These are phyloP conservation scores for Nigrograna mackinnonii DNA, from an alignment of 2,329 filamentous ascomycete species.

Conservation along the genomic window DNA sequence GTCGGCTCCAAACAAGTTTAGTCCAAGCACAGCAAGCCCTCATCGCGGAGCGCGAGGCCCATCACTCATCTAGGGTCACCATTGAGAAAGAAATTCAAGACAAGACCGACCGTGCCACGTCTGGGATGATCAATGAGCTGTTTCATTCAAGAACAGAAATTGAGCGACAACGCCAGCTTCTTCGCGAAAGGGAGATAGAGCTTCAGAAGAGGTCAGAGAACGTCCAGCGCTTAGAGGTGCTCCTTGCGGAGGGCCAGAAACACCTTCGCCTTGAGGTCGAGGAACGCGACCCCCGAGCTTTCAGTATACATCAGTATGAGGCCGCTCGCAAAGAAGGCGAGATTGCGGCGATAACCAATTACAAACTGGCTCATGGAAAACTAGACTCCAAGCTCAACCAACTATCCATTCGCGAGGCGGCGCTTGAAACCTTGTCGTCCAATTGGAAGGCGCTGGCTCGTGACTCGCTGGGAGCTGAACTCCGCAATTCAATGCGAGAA, in stretches of 20 bases:
- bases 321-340: conserved; percentile 9
- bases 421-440: neutral
- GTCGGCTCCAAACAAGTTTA: neutral
- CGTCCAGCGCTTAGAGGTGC: too few species aligned
- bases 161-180: neutral
- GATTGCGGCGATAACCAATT: conserved; percentile 1
- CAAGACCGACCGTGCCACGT: neutral
- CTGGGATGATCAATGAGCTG: neutral
- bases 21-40: neutral
- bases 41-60: neutral
- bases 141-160: neutral
- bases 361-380: neutral
- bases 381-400: too few species aligned
- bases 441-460: too few species aligned
- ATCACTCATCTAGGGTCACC: neutral
- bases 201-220: too few species aligned
- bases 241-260: conserved; percentile 25
- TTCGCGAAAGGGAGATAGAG: conserved; percentile 16
- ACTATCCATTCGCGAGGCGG: conserved; percentile 4
- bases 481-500: too few species aligned
- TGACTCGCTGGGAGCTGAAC: too few species aligned
- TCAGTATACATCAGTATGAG: conserved; percentile 12
- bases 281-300: conserved; percentile 8
- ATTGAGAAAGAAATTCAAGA: neutral
- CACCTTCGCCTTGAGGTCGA: conserved; percentile 15